phyloP scores from a whole-genome alignment of 2,329 filamentous ascomycete genomes.

The Cladophialophora chaetospira region DNA sequence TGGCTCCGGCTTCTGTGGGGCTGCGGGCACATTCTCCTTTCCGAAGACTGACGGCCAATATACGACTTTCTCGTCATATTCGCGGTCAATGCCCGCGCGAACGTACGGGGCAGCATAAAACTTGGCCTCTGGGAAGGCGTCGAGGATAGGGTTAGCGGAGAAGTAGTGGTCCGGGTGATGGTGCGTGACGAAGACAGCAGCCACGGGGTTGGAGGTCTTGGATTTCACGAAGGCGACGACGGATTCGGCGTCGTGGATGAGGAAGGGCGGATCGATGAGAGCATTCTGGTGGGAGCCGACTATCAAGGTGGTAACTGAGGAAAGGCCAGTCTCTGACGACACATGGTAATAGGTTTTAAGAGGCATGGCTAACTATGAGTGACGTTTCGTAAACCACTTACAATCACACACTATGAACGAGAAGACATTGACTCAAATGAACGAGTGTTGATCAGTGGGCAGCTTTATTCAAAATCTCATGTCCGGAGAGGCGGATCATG shows the following conservation, averaged over 20 bases:
- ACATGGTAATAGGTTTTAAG: neutral
- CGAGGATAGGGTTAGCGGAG: constrained; percentile 38
- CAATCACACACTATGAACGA: too few relatives aligned
- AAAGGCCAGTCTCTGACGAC: constrained; percentile 34
- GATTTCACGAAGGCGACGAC: constrained; percentile 36
- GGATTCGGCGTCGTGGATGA: constrained; percentile 37
- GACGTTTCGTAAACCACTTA: too few relatives aligned
- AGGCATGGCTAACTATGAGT: too few relatives aligned
- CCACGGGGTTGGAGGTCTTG: constrained; percentile 33
- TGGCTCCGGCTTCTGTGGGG: constrained; percentile 34
- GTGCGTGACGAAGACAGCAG: constrained; percentile 40
- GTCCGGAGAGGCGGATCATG: too few relatives aligned
- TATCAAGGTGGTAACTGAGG: constrained; percentile 36
- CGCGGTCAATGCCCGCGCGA: constrained; percentile 38
- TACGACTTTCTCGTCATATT: constrained; percentile 39
- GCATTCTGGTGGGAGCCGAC: constrained; percentile 28
- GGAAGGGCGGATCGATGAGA: constrained; percentile 39
- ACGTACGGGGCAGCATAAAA: constrained; percentile 36
- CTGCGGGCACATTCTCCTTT: constrained; percentile 35
- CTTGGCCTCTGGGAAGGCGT: constrained; percentile 33
- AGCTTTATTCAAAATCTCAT: too few relatives aligned
- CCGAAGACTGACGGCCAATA: constrained; percentile 38
- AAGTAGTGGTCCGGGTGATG: constrained; percentile 42
- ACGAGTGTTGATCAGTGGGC: too few relatives aligned
- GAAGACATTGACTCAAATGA: too few relatives aligned